phyloP scores from a whole-genome alignment of 2,329 filamentous ascomycete genomes.

The Nigrospora osmanthi region DNA sequence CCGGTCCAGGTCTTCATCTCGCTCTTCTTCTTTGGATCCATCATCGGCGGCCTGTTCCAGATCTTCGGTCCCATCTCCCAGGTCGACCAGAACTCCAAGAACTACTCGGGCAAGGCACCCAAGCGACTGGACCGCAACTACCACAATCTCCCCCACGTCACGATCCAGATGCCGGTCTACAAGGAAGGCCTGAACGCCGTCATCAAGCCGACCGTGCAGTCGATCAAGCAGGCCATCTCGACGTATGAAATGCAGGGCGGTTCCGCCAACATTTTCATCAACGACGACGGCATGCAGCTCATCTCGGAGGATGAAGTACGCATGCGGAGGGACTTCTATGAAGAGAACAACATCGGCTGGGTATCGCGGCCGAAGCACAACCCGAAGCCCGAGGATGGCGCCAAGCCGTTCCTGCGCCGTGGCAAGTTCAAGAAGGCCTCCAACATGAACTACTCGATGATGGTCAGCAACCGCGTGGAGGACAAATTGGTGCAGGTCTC shows the following conservation, averaged over 20 bases:
- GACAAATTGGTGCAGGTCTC: slow-evolving; percentile 54
- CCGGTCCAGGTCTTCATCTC: slow-evolving; percentile 51
- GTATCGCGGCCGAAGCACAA: slow-evolving; percentile 44
- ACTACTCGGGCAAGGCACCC: slow-evolving; percentile 31
- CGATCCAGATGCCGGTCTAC: slow-evolving; percentile 42
- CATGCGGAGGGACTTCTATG: slow-evolving; percentile 45
- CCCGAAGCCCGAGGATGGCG: slow-evolving; percentile 39
- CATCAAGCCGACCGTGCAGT: slow-evolving; percentile 47
- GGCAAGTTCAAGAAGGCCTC: slow-evolving; percentile 66
- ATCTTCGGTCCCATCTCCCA: slow-evolving; percentile 41
- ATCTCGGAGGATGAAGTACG: slow-evolving; percentile 40
- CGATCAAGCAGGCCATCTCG: slow-evolving; percentile 48
- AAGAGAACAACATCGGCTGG: slow-evolving; percentile 51
- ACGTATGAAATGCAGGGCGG: slow-evolving; percentile 57
- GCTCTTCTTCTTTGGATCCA: slow-evolving; percentile 40
- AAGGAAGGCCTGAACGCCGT: slow-evolving; percentile 39
- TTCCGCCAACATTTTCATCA: slow-evolving; percentile 59
- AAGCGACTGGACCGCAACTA: slow-evolving; percentile 26
- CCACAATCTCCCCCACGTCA: slow-evolving; percentile 37
- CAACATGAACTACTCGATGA: slow-evolving; percentile 65
- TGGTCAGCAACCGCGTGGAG: slow-evolving; percentile 63
- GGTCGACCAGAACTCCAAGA: slow-evolving; percentile 35
- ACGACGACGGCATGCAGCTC: slow-evolving; percentile 62
- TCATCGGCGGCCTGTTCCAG: slow-evolving; percentile 41
- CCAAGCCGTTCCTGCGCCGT: slow-evolving; percentile 45